Percentiles rank a stretch among this genome's conserved stretches.
These are phyloP conservation scores for Lactarius quietus DNA, from an alignment of 768 basidiomycete genomes.

Conservation along the genomic window DNA sequence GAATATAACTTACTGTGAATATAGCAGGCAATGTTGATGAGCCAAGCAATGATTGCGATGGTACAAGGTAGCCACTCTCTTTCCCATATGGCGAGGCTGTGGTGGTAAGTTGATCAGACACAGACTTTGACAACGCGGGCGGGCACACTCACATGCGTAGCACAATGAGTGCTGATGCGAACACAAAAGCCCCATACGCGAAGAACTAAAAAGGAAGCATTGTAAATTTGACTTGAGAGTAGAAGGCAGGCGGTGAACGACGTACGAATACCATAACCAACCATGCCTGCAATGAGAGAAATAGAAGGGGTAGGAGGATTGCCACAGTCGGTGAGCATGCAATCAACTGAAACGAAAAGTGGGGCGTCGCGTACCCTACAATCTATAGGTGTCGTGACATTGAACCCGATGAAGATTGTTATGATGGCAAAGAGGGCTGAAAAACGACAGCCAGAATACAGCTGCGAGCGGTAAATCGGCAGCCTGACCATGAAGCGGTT, in stretches of 20 bases:
- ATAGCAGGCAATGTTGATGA: conserved; percentile 9
- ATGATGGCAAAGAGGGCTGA: conserved; percentile 15
- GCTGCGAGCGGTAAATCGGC: conserved; percentile 3
- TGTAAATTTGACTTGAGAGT: neutral
- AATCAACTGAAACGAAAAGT: neutral
- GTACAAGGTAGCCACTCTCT: neutral
- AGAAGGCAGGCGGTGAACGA: neutral
- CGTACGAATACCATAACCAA: conserved; percentile 14
- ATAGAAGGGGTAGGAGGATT: neutral
- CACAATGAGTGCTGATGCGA: conserved; percentile 19
- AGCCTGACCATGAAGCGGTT: neutral
- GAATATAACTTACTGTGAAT: conserved; percentile 16
- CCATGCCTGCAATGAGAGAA: neutral
- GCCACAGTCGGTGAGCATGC: neutral
- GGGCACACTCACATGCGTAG: conserved; percentile 19
- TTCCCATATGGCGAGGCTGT: conserved; percentile 22
- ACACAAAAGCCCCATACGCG: conserved; percentile 22
- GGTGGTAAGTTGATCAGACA: neutral
- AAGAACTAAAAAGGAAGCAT: conserved; percentile 3
- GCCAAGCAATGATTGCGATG: conserved; percentile 14
- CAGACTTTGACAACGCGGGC: neutral
- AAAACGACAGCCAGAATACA: conserved; percentile 22
- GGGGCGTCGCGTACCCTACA: conserved; percentile 11
- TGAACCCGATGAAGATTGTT: conserved; percentile 18
- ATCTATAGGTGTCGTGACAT: conserved; percentile 2